Evolutionary conservation across 192 early-diverging fungal species (phyloP).

Genomic region (Coemansia sp.): DNA sequence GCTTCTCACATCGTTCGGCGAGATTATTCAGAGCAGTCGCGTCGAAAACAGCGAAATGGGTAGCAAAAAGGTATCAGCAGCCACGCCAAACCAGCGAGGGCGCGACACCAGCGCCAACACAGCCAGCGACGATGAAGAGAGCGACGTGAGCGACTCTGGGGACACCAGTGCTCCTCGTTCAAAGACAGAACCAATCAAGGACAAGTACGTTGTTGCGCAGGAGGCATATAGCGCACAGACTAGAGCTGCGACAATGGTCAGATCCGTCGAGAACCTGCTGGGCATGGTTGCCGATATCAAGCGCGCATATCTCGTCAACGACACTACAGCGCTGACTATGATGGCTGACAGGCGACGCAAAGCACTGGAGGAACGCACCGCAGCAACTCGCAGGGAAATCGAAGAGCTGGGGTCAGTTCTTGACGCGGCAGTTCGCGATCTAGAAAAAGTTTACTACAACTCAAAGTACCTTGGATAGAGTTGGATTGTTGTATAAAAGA

Average conservation of each 20-base stretch:
- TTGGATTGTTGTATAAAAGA: neutral
- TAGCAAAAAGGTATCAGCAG: conserved; percentile 6
- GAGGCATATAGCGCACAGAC: conserved; percentile 51
- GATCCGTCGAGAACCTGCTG: conserved; percentile 48
- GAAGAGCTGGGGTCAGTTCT: conserved; percentile 37
- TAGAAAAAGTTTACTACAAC: conserved; percentile 48
- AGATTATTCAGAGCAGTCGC: conserved; percentile 47
- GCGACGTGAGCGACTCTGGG: neutral
- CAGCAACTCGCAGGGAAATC: conserved; percentile 15
- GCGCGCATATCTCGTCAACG: conserved; percentile 48
- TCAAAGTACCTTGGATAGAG: conserved; percentile 30
- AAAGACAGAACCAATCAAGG: conserved; percentile 32
- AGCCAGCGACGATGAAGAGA: neutral
- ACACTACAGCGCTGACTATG: conserved; percentile 25
- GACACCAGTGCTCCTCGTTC: conserved; percentile 1
- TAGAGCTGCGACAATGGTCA: conserved; percentile 47
- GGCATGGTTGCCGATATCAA: conserved; percentile 47
- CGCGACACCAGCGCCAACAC: conserved; percentile 1
- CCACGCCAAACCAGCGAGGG: neutral
- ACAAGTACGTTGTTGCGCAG: conserved; percentile 46
- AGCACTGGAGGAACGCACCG: conserved; percentile 21
- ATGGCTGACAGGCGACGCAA: conserved; percentile 38
- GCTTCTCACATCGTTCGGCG: conserved; percentile 48
- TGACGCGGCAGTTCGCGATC: conserved; percentile 40
- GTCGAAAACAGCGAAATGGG: conserved; percentile 29